These are phyloP conservation scores for Lachnellula arida DNA, from an alignment of 2,329 filamentous ascomycete genomes.

Conservation along the genomic window DNA sequence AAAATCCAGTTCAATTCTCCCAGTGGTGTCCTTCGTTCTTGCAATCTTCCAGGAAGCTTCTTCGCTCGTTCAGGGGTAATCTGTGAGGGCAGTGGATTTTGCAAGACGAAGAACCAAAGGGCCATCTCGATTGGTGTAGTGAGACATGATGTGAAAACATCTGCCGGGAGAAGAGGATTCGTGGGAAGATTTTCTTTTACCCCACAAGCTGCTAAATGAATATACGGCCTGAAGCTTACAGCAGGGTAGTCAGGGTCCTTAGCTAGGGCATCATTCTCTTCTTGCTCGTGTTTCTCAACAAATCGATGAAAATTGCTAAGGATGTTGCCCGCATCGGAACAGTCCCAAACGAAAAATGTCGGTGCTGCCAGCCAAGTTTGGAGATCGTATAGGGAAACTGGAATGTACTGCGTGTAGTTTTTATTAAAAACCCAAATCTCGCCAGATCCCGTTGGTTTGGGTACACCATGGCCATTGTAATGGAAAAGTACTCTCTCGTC, in stretches of 20 bases:
- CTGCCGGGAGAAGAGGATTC: slow-evolving; percentile 86
- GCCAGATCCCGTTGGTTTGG: slow-evolving; percentile 88
- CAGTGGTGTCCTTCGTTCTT: slow-evolving; percentile 87
- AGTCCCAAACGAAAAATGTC: slow-evolving; percentile 96
- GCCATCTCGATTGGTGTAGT: slow-evolving; percentile 98
- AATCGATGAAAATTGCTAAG: slow-evolving; percentile 92
- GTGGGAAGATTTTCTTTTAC: slow-evolving; percentile 91
- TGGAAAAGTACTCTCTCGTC: slow-evolving; percentile 96
- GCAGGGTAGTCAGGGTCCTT: slow-evolving; percentile 81
- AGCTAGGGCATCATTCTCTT: slow-evolving; percentile 71
- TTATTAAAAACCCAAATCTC: slow-evolving; percentile 99
- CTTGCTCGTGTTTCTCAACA: slow-evolving; percentile 88
- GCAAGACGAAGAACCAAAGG: slow-evolving; percentile 89
- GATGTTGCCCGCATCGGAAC: slow-evolving; percentile 93
- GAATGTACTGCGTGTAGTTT: slow-evolving; percentile 98
- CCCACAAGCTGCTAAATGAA: slow-evolving; percentile 87
- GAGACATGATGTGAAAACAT: slow-evolving; percentile 92
- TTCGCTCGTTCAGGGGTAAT: slow-evolving; percentile 78
- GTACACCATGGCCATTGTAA: slow-evolving; percentile 97
- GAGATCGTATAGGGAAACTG: slow-evolving; percentile 89
- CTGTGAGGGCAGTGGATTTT: slow-evolving; percentile 62
- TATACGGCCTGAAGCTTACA: slow-evolving; percentile 64
- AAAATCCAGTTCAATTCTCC: slow-evolving; percentile 99
- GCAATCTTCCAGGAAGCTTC: slow-evolving; percentile 83
- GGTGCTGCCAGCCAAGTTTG: slow-evolving; percentile 95